Conservation (phyloP, 129 eudicot genomes). For the Kitagawia praeruptora region DNA sequence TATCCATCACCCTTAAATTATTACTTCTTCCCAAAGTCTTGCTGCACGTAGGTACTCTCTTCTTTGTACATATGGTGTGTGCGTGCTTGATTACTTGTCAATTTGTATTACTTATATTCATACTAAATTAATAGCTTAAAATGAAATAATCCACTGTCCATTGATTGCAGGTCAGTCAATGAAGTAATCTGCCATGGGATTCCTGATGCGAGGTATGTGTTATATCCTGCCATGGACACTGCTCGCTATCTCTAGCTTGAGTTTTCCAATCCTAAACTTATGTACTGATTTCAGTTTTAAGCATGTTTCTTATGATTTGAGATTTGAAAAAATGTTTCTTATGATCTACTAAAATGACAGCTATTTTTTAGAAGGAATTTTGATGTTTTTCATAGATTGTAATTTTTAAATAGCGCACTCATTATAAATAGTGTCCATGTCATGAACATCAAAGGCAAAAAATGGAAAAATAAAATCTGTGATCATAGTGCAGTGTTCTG, state of each 20-base stretch:
- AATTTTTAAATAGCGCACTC: background rate
- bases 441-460: background rate
- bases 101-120: background rate
- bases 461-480: background rate
- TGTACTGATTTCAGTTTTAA: background rate
- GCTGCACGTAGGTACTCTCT: constrained; percentile 95
- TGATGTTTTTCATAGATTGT: background rate
- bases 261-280: background rate
- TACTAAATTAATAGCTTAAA: constrained; percentile 3
- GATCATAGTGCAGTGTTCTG: background rate
- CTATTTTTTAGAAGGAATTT: background rate
- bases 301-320: background rate
- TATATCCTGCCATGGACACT: background rate
- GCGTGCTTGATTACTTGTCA: background rate
- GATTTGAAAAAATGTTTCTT: too few species aligned
- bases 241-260: background rate
- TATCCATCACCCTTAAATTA: constrained; percentile 95
- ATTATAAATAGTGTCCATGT: background rate
- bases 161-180: constrained; percentile 69
- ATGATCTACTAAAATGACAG: background rate
- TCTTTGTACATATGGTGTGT: background rate
- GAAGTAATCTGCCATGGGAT: constrained; percentile 99
- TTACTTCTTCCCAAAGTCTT: constrained; percentile 90
- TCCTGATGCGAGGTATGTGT: constrained; percentile 84
- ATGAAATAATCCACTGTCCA: constrained; percentile 9